phyloP scores from a whole-genome alignment of 2,329 filamentous ascomycete species.

The Pyricularia sp. region DNA sequence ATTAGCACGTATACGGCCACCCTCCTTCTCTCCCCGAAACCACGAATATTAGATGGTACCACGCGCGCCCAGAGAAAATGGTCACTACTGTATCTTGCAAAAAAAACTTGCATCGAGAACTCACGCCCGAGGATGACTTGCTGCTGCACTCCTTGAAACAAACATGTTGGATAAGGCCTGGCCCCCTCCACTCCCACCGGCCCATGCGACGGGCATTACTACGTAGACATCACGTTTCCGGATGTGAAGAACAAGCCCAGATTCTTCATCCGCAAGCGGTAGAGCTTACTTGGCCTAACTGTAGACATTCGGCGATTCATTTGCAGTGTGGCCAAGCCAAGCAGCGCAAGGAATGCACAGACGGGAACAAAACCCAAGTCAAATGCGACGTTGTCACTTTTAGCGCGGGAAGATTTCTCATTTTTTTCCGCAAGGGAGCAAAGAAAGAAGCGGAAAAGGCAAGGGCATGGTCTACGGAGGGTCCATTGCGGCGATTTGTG shows the following conservation, averaged over 20 bases:
- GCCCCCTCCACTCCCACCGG: too few species aligned
- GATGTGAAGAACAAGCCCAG: neutral
- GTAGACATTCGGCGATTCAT: too few species aligned
- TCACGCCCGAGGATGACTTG: neutral
- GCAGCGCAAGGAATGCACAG: too few species aligned
- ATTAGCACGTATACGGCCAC: neutral
- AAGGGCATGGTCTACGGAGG: too few species aligned
- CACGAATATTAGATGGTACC: neutral
- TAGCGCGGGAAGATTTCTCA: too few species aligned
- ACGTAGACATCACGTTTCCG: neutral
- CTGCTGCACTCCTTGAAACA: neutral
- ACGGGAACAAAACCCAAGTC: too few species aligned
- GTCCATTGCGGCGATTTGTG: neutral
- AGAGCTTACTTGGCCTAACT: too few species aligned
- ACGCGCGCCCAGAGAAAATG: neutral
- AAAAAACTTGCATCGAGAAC: neutral
- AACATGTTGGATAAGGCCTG: neutral
- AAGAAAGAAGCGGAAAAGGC: too few species aligned
- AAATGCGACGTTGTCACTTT: too few species aligned
- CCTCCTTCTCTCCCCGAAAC: neutral
- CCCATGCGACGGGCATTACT: neutral
- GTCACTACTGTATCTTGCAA: neutral
- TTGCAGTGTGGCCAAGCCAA: too few species aligned
- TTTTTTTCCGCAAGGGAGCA: too few species aligned
- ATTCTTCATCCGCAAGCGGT: neutral